Conservation (phyloP, 2,329 filamentous ascomycete species). For the Penicillium freii region DNA sequence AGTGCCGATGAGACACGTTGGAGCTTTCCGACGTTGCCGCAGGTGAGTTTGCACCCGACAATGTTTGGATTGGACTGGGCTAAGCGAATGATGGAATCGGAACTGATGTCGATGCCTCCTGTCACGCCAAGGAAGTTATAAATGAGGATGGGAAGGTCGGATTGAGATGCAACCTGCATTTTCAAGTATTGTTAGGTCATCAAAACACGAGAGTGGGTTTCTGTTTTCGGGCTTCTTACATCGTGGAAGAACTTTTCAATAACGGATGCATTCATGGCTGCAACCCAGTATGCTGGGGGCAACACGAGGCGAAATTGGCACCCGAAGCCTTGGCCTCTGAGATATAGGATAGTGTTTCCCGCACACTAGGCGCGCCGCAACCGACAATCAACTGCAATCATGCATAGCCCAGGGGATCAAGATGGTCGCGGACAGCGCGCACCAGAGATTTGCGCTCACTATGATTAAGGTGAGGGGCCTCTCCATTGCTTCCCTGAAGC, state of each 20-base stretch:
- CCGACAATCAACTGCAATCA: slow-evolving; percentile 67
- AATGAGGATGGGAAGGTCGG: slow-evolving; percentile 58
- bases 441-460: slow-evolving; percentile 52
- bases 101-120: slow-evolving; percentile 58
- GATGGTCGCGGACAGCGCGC: slow-evolving; percentile 38
- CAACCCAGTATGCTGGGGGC: slow-evolving; percentile 66
- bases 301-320: slow-evolving; percentile 69
- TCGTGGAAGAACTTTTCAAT: slow-evolving; percentile 59
- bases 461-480: slow-evolving; percentile 51
- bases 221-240: not conserved
- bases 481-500: slow-evolving; percentile 50
- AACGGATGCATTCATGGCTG: slow-evolving; percentile 58
- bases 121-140: slow-evolving; percentile 66
- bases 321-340: slow-evolving; percentile 63
- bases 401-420: slow-evolving; percentile 47
- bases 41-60: slow-evolving; percentile 63
- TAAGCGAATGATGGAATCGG: slow-evolving; percentile 55
- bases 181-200: not conserved
- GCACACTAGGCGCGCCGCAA: slow-evolving; percentile 65
- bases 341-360: slow-evolving; percentile 64
- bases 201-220: not conserved
- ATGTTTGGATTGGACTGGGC: slow-evolving; percentile 54
- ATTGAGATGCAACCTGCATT: slow-evolving; percentile 50
- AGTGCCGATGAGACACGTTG: slow-evolving; percentile 51
- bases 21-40: slow-evolving; percentile 64